Evolutionary conservation across 805 yeast genomes (phyloP).

Genomic region (Suhomyces tanzawaensis): DNA sequence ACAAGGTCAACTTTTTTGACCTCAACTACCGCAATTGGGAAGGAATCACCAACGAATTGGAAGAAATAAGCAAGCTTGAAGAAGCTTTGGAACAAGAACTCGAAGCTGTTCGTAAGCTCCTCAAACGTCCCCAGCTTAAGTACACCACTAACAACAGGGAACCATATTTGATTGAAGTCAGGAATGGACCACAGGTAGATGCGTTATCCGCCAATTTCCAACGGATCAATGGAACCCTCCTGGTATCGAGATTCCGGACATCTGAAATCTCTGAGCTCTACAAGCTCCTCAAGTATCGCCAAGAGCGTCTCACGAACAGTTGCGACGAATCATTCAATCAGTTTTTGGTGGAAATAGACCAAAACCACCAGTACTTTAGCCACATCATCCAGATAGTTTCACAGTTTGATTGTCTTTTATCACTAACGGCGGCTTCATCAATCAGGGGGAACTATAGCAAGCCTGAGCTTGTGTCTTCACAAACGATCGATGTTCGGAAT

Average conservation of each 20-base stretch:
- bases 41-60: slow-evolving; percentile 33
- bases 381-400: slow-evolving; percentile 49
- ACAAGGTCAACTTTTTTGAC: slow-evolving; percentile 45
- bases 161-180: slow-evolving; percentile 73
- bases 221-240: slow-evolving; percentile 65
- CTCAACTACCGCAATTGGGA: slow-evolving; percentile 33
- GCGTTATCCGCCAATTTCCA: slow-evolving; percentile 74
- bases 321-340: slow-evolving; percentile 47
- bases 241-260: slow-evolving; percentile 71
- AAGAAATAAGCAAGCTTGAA: slow-evolving; percentile 45
- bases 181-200: slow-evolving; percentile 52
- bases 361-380: slow-evolving; percentile 28
- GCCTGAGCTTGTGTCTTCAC: slow-evolving; percentile 49
- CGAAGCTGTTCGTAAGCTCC: slow-evolving; percentile 35
- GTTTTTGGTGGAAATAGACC: slow-evolving; percentile 38
- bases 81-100: slow-evolving; percentile 52
- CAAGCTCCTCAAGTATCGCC: slow-evolving; percentile 55
- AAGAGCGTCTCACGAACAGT: slow-evolving; percentile 48
- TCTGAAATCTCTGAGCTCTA: slow-evolving; percentile 54
- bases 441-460: slow-evolving; percentile 35
- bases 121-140: slow-evolving; percentile 57
- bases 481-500: slow-evolving; percentile 45
- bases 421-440: slow-evolving; percentile 60
- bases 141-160: slow-evolving; percentile 60
- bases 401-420: slow-evolving; percentile 61